Percentiles rank a stretch among this genome's conserved stretches.
Conservation (phyloP, 1,284 basidiomycete genomes). For the Fomes fomentarius region DNA sequence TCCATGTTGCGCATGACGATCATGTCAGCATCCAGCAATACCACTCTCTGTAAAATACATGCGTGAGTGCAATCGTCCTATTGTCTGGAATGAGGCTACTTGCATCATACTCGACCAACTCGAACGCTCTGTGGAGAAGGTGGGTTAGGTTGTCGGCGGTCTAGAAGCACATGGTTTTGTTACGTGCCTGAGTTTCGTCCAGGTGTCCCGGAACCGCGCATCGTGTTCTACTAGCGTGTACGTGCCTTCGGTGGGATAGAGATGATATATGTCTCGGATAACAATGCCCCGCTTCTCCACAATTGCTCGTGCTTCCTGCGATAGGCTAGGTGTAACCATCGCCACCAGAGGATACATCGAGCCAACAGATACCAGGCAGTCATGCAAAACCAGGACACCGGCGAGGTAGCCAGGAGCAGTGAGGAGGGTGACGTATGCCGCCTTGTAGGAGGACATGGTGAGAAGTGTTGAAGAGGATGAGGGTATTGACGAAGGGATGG, state of each 20-base stretch:
- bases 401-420: slow-evolving; percentile 74
- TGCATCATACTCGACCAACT: slow-evolving; percentile 77
- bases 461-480: background rate
- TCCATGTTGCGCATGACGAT: slow-evolving; percentile 89
- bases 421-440: slow-evolving; percentile 67
- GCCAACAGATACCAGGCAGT: slow-evolving; percentile 62
- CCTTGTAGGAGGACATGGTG: slow-evolving; percentile 27
- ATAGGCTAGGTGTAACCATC: slow-evolving; percentile 73
- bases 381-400: slow-evolving; percentile 74
- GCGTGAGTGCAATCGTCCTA: too few species aligned
- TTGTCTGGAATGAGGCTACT: slow-evolving; percentile 21
- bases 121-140: slow-evolving; percentile 62
- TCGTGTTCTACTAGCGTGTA: slow-evolving; percentile 58
- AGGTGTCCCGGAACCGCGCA: slow-evolving; percentile 81
- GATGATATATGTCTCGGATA: slow-evolving; percentile 60
- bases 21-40: slow-evolving; percentile 93
- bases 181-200: slow-evolving; percentile 85
- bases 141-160: background rate
- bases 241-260: slow-evolving; percentile 57
- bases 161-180: background rate
- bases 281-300: slow-evolving; percentile 57
- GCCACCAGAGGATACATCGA: slow-evolving; percentile 83
- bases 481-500: background rate
- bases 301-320: slow-evolving; percentile 55
- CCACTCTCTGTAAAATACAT: too few species aligned